These are phyloP conservation scores for Botrytis deweyae DNA, from an alignment of 2,329 filamentous ascomycete species.

Conservation along the genomic window DNA sequence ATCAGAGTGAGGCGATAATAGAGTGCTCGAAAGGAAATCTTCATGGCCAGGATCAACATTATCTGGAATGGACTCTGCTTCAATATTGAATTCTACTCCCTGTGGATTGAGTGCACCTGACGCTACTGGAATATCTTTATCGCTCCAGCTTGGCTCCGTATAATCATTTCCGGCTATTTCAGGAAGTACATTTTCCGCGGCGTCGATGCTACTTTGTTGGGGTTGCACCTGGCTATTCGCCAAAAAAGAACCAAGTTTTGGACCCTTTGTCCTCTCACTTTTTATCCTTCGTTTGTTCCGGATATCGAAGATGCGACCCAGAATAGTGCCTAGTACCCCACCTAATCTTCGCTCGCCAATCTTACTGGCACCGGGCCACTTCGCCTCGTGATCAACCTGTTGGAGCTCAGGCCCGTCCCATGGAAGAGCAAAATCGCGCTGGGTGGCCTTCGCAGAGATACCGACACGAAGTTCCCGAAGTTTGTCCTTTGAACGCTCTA, in stretches of 20 bases:
- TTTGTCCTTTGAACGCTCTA: conserved; percentile 65
- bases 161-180: not conserved
- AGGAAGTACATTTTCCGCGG: not conserved
- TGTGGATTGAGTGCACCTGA: conserved; percentile 26
- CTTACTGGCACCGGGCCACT: conserved; percentile 54
- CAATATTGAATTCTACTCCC: conserved; percentile 27
- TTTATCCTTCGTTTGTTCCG: conserved; percentile 39
- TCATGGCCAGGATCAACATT: conserved; percentile 18
- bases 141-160: not conserved
- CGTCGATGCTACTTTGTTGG: conserved; percentile 1
- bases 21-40: conserved; percentile 5
- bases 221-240: not conserved
- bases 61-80: conserved; percentile 20
- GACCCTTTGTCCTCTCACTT: conserved; percentile 30
- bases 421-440: conserved; percentile 55
- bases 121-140: conserved; percentile 22
- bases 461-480: conserved; percentile 73
- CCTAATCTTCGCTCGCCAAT: conserved; percentile 65
- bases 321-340: conserved; percentile 66
- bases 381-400: conserved; percentile 60
- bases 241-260: not conserved
- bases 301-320: conserved; percentile 66
- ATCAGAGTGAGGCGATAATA: conserved; percentile 32
- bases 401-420: conserved; percentile 63
- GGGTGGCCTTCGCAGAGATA: conserved; percentile 54